Evolutionary conservation across 2,329 filamentous ascomycete species (phyloP), one percentile per base, ranked within the genome.

Genomic region (Diaporthe sp.): DNA sequence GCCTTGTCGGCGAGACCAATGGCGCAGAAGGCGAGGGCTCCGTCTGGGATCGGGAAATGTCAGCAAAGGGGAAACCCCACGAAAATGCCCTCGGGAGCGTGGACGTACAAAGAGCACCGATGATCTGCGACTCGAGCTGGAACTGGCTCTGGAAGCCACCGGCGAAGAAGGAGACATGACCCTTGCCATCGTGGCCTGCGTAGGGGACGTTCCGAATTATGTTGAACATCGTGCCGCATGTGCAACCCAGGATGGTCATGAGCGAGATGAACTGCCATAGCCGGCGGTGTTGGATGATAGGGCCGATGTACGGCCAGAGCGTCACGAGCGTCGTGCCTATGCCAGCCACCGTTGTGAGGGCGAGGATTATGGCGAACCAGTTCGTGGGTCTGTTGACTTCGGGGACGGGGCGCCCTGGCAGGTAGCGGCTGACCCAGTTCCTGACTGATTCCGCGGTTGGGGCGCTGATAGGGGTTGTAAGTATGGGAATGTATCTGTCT

Each of bases 181-280:
- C 97, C 73, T 90, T 92, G 51, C 95, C 95, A 82, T 98, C 92
- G 57, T 94, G 94, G 57, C 92, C 89, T 44, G 98, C 95, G 80
- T 99, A 99, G 3, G 97, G 97, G 3, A 97, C 95, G 84, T 97
- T 96, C 80, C 97, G 92, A 82, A 99, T 99, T 82, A 98, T 96
- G 85, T 98, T 99, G 90, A 97, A 99, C 97, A 99, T 99, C 86
- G 98, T 96, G 53, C 97, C 97, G 80, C 94, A 97, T 62, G 94
- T 98, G 86, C 98, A 99, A 75, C 98, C 88, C 57, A 99, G 90
- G 78, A 99, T 96, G 19, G 92, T 89, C 81, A 98, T 95, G 79
- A 99, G 87, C 84, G 94, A 98, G 81, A 97, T 85, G 31, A 94
- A 95, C 34, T 96, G 96, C 97, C 97, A 99, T 25, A 98, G 86